These are phyloP conservation scores for Eremochloa ophiuroides DNA, from an alignment of 176 grass and related monocot genomes.

Conservation along the genomic window DNA sequence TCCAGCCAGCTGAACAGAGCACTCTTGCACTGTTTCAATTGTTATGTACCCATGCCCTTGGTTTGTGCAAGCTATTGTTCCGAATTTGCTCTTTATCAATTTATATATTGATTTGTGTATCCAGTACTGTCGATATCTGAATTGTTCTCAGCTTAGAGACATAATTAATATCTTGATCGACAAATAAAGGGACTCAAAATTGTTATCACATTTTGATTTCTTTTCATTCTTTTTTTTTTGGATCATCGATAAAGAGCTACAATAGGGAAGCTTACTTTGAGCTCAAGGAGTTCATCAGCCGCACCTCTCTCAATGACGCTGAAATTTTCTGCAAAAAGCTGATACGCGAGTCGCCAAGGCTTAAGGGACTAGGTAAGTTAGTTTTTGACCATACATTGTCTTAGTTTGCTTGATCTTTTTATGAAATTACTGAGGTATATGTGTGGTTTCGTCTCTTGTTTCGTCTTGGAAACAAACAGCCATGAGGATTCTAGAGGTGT, in stretches of 20 bases:
- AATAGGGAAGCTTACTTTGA: conserved; percentile 70
- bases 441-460: conserved; percentile 24
- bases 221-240: not conserved
- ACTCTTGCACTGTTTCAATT: too few species aligned
- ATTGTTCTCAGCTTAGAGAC: not conserved
- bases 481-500: conserved; percentile 86
- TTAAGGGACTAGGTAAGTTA: conserved; percentile 54
- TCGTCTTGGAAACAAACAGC: conserved; percentile 34
- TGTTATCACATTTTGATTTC: not conserved
- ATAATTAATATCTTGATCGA: not conserved
- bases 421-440: conserved; percentile 29
- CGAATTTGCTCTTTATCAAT: too few species aligned
- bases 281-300: conserved; percentile 71
- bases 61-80: too few species aligned
- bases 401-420: not conserved
- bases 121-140: not conserved
- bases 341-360: conserved; percentile 67
- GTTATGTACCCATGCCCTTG: too few species aligned
- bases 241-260: conserved; percentile 48
- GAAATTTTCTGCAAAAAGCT: conserved; percentile 68
- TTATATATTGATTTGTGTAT: not conserved
- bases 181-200: not conserved
- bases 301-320: conserved; percentile 63
- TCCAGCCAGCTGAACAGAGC: too few species aligned
- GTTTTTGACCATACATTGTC: not conserved